A percentile compares a stretch with the other conserved stretches of the same genome.
These are phyloP conservation scores for Saturnispora zaruensis DNA, from an alignment of 805 yeast genomes.

Conservation along the genomic window DNA sequence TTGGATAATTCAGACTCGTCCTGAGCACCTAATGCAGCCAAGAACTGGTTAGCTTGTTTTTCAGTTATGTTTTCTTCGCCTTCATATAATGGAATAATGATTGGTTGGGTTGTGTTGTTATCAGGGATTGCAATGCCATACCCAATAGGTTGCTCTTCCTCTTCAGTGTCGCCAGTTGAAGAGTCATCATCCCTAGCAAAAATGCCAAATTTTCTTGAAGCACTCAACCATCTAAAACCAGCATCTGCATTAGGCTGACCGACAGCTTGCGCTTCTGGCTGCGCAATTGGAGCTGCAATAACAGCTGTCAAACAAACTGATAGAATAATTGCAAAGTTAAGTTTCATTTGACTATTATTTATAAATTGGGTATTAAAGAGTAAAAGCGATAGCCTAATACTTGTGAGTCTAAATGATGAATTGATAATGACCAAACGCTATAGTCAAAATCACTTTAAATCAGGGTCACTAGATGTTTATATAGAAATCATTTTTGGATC, in stretches of 20 bases:
- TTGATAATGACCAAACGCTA: not conserved
- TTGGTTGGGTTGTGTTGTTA: conserved; percentile 5
- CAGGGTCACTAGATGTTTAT: not conserved
- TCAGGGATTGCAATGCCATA: conserved; percentile 6
- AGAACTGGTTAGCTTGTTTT: conserved; percentile 4
- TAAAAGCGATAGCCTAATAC: not conserved
- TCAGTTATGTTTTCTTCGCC: conserved; percentile 8
- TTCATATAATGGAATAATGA: conserved; percentile 5
- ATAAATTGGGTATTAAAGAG: not conserved
- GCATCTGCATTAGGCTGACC: not conserved
- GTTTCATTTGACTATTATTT: conserved; percentile 1
- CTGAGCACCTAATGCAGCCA: conserved; percentile 1
- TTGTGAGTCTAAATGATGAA: not conserved
- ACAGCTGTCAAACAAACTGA: not conserved
- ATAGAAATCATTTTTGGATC: not conserved
- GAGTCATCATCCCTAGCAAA: conserved; percentile 7
- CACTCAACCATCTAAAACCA: conserved; percentile 7
- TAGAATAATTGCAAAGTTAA: conserved; percentile 5
- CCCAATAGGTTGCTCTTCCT: conserved; percentile 5
- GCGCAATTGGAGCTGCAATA: conserved; percentile 7
- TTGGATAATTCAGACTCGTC: conserved; percentile 4
- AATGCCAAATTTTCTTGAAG: conserved; percentile 8
- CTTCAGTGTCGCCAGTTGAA: not conserved
- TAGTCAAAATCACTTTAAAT: not conserved
- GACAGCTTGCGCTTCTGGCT: conserved; percentile 4